Percentiles rank a stretch among this genome's conserved stretches.
Conservation (phyloP, 2,329 filamentous ascomycete species). For the Ceratocystis ficicola region DNA sequence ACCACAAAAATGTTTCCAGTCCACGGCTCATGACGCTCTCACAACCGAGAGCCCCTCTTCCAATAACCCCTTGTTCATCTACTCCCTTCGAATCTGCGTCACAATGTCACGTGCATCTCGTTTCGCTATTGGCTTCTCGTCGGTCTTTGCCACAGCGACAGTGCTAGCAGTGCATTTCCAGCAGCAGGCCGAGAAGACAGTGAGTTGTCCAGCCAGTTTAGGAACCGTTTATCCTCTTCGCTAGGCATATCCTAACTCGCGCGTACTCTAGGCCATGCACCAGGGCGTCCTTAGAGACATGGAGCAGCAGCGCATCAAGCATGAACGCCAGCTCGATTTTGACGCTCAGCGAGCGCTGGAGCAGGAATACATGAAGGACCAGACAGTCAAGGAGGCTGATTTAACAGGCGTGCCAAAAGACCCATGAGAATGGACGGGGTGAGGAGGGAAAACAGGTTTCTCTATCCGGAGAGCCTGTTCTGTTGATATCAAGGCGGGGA, state of each 20-base stretch:
- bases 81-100: background rate
- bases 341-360: conserved; percentile 80
- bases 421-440: background rate
- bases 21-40: background rate
- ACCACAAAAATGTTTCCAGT: background rate
- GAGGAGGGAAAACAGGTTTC: background rate
- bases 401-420: conserved; percentile 17
- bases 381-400: conserved; percentile 47
- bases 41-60: background rate
- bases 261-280: conserved; percentile 67
- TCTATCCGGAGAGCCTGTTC: background rate
- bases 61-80: background rate
- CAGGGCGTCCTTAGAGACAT: conserved; percentile 86
- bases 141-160: conserved; percentile 61
- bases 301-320: conserved; percentile 82
- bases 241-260: background rate
- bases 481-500: background rate
- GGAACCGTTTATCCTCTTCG: no score
- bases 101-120: conserved; percentile 85
- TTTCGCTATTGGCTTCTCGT: conserved; percentile 66
- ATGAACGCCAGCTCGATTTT: conserved; percentile 85
- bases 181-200: conserved; percentile 71
- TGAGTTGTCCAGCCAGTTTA: conserved; percentile 34
- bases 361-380: conserved; percentile 78
- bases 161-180: conserved; percentile 81